Percentiles rank a stretch among this genome's conserved stretches.
phyloP scores from a whole-genome alignment of 352 stramenopile genomes.

The Phytophthora palmivora region DNA sequence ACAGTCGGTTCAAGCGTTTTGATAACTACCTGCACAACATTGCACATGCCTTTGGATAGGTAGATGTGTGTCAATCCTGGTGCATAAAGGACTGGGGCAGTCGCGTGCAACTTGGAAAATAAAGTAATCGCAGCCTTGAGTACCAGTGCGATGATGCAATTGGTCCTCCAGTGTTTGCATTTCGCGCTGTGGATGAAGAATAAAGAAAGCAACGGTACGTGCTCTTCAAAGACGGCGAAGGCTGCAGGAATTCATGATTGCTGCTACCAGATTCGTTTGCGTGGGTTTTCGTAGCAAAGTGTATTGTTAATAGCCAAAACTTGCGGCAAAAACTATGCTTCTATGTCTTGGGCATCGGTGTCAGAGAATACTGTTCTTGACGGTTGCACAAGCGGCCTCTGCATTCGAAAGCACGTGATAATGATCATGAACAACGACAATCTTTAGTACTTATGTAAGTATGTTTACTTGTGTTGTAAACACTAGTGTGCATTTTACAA shows the following conservation, averaged over 20 bases:
- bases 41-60: slow-evolving; percentile 42
- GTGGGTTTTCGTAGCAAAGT: slow-evolving; percentile 26
- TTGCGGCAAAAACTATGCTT: slow-evolving; percentile 11
- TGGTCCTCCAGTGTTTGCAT: slow-evolving; percentile 16
- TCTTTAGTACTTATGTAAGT: too few relatives aligned
- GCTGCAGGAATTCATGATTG: slow-evolving; percentile 22
- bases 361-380: too few relatives aligned
- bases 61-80: slow-evolving; percentile 7
- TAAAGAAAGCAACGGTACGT: slow-evolving; percentile 30
- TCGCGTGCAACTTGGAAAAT: slow-evolving; percentile 30
- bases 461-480: too few relatives aligned
- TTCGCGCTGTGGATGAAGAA: slow-evolving; percentile 11
- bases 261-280: slow-evolving; percentile 28
- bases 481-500: too few relatives aligned
- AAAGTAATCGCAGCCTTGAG: slow-evolving; percentile 35
- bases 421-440: too few relatives aligned
- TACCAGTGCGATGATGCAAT: slow-evolving; percentile 16
- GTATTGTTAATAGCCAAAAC: slow-evolving; percentile 40
- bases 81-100: slow-evolving; percentile 15
- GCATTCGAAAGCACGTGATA: too few relatives aligned
- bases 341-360: too few relatives aligned
- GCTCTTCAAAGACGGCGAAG: slow-evolving; percentile 8
- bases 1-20: slow-evolving; percentile 88
- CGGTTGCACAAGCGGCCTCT: too few relatives aligned
- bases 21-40: slow-evolving; percentile 88